phyloP scores from a whole-genome alignment of 1,139 yeast species.

The Lizanozyma gosingica region DNA sequence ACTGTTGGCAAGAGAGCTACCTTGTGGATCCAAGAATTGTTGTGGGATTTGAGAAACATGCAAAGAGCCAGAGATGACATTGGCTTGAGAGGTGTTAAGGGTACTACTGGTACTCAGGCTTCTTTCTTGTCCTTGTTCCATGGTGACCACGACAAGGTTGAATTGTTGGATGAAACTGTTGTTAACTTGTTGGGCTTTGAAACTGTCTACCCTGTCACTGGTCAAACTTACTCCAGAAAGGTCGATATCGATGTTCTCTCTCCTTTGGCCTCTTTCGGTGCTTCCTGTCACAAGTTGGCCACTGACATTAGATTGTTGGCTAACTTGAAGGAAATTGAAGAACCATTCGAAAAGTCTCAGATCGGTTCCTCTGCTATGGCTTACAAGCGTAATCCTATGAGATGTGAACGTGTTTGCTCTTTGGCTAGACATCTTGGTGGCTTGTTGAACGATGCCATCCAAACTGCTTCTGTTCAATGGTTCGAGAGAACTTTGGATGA shows the following conservation, averaged over 20 bases:
- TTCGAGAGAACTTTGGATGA: slow-evolving; percentile 98
- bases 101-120: slow-evolving; percentile 98
- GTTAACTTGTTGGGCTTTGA: slow-evolving; percentile 91
- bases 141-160: slow-evolving; percentile 95
- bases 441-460: slow-evolving; percentile 83
- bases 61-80: slow-evolving; percentile 93
- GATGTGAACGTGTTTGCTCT: slow-evolving; percentile 98
- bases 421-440: slow-evolving; percentile 92
- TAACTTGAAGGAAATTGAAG: slow-evolving; percentile 93
- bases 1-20: slow-evolving; percentile 98
- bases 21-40: slow-evolving; percentile 92
- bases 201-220: slow-evolving; percentile 93
- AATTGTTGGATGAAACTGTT: slow-evolving; percentile 81
- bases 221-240: slow-evolving; percentile 97
- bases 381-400: slow-evolving; percentile 98
- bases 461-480: slow-evolving; percentile 98
- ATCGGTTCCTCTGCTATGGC: slow-evolving; percentile 99
- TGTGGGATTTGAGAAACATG: slow-evolving; percentile 96
- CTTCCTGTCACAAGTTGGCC: slow-evolving; percentile 95
- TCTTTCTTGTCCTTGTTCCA: slow-evolving; percentile 91
- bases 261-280: slow-evolving; percentile 92
- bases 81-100: slow-evolving; percentile 97
- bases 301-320: slow-evolving; percentile 95
- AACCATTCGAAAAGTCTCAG: slow-evolving; percentile 96
- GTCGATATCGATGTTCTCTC: slow-evolving; percentile 91